phyloP scores from a whole-genome alignment of 768 basidiomycete genomes.

The Amanita muscaria region DNA sequence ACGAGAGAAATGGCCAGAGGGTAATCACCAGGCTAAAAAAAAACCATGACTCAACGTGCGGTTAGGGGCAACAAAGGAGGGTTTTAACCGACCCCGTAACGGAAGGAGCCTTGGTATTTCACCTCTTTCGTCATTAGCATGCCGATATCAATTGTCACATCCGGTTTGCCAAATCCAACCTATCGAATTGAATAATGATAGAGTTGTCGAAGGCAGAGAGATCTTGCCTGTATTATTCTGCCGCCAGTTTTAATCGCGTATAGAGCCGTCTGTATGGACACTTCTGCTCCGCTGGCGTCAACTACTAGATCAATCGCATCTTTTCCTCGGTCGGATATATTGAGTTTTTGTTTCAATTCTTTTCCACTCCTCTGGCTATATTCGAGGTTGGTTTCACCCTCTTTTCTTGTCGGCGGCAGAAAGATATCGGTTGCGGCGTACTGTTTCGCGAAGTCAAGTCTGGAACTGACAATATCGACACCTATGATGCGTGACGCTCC shows the following conservation, averaged over 20 bases:
- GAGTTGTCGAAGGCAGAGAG: neutral
- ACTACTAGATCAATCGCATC: slow-evolving; percentile 77
- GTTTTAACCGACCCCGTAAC: slow-evolving; percentile 55
- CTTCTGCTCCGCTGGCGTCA: slow-evolving; percentile 90
- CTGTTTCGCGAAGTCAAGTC: slow-evolving; percentile 78
- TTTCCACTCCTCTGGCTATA: slow-evolving; percentile 70
- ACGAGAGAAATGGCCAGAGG: slow-evolving; percentile 78
- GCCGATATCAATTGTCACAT: slow-evolving; percentile 67
- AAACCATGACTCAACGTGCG: neutral
- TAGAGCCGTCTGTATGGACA: slow-evolving; percentile 82
- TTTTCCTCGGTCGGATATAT: slow-evolving; percentile 62
- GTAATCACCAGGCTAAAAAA: slow-evolving; percentile 72
- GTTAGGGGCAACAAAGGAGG: neutral
- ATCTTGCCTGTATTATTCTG: slow-evolving; percentile 54
- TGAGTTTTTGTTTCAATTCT: slow-evolving; percentile 54
- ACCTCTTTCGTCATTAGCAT: slow-evolving; percentile 71
- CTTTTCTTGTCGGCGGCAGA: slow-evolving; percentile 47
- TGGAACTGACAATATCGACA: slow-evolving; percentile 65
- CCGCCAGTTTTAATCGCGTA: slow-evolving; percentile 71
- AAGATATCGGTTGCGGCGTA: slow-evolving; percentile 80
- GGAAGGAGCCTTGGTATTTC: slow-evolving; percentile 83
- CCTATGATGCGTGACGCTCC: slow-evolving; percentile 81
- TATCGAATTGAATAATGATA: slow-evolving; percentile 17
- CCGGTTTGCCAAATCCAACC: slow-evolving; percentile 82
- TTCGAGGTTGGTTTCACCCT: slow-evolving; percentile 57